Evolutionary conservation across 345 rosid genomes (phyloP), one percentile per base, ranked within the genome.

Genomic region (Hevea brasiliensis): DNA sequence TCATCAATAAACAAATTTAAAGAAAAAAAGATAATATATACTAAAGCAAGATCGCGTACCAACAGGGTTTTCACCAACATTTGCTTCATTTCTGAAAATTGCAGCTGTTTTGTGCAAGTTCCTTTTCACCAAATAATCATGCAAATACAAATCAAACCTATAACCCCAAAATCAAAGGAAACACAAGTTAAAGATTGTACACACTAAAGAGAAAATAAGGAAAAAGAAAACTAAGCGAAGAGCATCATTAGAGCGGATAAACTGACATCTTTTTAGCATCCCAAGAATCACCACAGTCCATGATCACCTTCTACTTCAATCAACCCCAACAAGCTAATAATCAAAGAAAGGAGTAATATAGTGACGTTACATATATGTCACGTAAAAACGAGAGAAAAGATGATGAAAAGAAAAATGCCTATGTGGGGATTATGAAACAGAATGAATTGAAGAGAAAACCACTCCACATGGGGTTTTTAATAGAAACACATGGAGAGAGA

Each of bases 91-190:
- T 55, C 66, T 64, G 70, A 84, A 84, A 56, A 32, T 41, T 44
- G 72, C 73, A 27, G 87, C 87, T 40, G 83, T 79, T 37, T 12
- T 53, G 40, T 74, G 72, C 78, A 79, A 62, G 14, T 81, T 74
- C 68, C 56, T 76, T 75, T 74, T 81, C 74, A 68, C 51, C 65
- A 84, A n/a, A 66, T 84, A 81, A 79, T 84, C 87, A 27, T 72
- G 81, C 78, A 84, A 44, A 71, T 78, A 84, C 42, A 57, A 71
- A 14, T 84, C 77, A 72, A 84, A 42, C 77, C 87, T 84, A 54
- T 14, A 73, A 9, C 51, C 45, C 65, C 68, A 70, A 64, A 72
- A 70, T 58, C 57, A 21, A 47, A 35, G 27, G 45, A 51, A 55
- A 12, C 32, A 10, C n/a, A 50, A 26, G 42, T 21, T 11, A 26